Evolutionary conservation across 768 basidiomycete species (phyloP), one percentile per base, ranked within the genome.

Genomic region (Neoboletus magnificus): DNA sequence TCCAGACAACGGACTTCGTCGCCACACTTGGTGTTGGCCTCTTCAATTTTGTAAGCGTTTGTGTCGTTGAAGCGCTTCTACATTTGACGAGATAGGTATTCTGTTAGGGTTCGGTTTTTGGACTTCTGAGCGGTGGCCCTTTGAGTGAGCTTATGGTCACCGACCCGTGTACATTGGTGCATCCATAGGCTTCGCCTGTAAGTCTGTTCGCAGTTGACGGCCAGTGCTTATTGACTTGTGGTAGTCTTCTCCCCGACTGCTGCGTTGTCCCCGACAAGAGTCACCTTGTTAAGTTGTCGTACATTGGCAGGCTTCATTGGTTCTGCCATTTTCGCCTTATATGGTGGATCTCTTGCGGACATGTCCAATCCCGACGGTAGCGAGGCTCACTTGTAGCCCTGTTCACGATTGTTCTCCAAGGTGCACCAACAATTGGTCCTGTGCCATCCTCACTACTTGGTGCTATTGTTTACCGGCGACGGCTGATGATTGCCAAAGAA

Each of bases 381-480:
- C 66, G 66, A 33, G 60, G 60, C 2, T 46, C 62, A 13, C 53
- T 68, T 39, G 54, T 68, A 20, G 62, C 66, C 30, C 22, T 68
- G 2, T 68, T 68, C 46, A 66, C 62, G 13, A 33, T 68, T 22
- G 59, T 68, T 8, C 58, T 63, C 10, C 66, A 67, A 54, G 66
- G 66, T 35, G 66, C 64, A 48, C 64, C 62, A 4, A 68, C 66
- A 9, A 55, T 68, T 29, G 66, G 64, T 8, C 62, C 66, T 6
- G 66, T 68, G 11, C 66, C 66, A n/a, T 63, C 64, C 2, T 60
- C 66, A 4, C 18, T 67, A 11, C 59, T 68, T 25, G 62, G 66
- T 15, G 22, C 50, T 22, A 35, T 59, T 27, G 48, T 68, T 23
- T 54, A 58, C 40, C 66, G 66, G 66, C 64, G 59, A 16, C 66